Percentiles rank a stretch among this genome's conserved stretches.
phyloP scores from a whole-genome alignment of 192 early-diverging fungal genomes.

The Coemansia javaensis region DNA sequence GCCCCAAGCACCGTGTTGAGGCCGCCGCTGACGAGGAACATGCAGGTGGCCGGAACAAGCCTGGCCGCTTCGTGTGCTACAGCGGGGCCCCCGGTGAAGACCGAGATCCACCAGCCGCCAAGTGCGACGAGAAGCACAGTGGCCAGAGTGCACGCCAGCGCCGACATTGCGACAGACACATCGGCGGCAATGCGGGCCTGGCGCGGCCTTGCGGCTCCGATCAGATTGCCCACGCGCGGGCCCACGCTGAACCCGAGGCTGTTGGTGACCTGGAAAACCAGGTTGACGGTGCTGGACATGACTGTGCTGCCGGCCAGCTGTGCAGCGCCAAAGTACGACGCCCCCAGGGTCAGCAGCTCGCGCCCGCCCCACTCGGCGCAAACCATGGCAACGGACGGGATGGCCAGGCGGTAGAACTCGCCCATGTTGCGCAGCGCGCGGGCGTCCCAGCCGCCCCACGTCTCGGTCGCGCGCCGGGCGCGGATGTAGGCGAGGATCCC shows the following conservation, averaged over 20 bases:
- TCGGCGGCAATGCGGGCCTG: conserved; percentile 58
- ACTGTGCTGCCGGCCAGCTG: conserved; percentile 75
- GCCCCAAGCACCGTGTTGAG: conserved; percentile 53
- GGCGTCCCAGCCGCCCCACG: conserved; percentile 80
- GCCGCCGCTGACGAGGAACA: conserved; percentile 57
- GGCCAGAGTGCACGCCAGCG: conserved; percentile 41
- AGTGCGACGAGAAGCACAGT: conserved; percentile 2
- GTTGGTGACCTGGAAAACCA: conserved; percentile 63
- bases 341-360: conserved; percentile 62
- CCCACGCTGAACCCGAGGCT: conserved; percentile 69
- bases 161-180: conserved; percentile 49
- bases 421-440: conserved; percentile 61
- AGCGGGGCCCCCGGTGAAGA: conserved; percentile 60
- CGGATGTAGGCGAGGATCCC: conserved; percentile 64
- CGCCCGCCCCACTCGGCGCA: conserved; percentile 78
- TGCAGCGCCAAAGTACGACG: conserved; percentile 69
- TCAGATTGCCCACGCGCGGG: conserved; percentile 72
- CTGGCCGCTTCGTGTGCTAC: conserved; percentile 64
- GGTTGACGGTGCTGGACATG: conserved; percentile 58
- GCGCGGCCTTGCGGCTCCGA: conserved; percentile 55
- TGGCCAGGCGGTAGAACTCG: conserved; percentile 60
- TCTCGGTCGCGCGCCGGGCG: conserved; percentile 56
- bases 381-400: conserved; percentile 75
- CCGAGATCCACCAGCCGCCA: conserved; percentile 22
- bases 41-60: conserved; percentile 65